Evolutionary conservation across 2,329 filamentous ascomycete genomes (phyloP).

Genomic region (Nigrograna mackinnonii): DNA sequence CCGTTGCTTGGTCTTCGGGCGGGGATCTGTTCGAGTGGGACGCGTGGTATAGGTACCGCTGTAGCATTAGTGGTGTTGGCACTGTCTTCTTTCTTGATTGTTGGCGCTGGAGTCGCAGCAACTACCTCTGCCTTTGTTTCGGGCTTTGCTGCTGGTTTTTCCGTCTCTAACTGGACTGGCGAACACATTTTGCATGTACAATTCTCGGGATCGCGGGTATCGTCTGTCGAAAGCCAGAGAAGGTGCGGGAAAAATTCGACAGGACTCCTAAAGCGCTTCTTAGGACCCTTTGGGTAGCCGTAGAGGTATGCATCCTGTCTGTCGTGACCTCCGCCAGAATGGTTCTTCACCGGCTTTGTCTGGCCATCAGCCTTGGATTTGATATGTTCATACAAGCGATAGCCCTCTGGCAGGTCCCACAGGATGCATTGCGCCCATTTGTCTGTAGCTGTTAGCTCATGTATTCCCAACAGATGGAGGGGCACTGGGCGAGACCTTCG

Average conservation of each 20-base stretch:
- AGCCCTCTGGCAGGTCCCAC: constrained; percentile 58
- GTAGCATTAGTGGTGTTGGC: constrained; percentile 9
- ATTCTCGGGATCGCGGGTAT: constrained; percentile 56
- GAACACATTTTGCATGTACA: constrained; percentile 62
- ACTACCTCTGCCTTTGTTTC: constrained; percentile 29
- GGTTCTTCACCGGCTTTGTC: constrained; percentile 53
- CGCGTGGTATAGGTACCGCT: constrained; percentile 9
- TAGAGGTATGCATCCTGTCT: constrained; percentile 64
- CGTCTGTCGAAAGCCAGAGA: constrained; percentile 59
- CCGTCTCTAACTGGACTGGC: constrained; percentile 54
- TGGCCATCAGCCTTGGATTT: constrained; percentile 55
- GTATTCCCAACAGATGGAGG: background rate
- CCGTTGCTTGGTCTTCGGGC: constrained; percentile 20
- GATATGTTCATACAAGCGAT: constrained; percentile 62
- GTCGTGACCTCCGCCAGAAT: constrained; percentile 55
- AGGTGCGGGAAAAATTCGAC: constrained; percentile 64
- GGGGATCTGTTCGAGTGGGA: constrained; percentile 30
- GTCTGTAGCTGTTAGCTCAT: constrained; percentile 14
- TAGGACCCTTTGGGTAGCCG: constrained; percentile 60
- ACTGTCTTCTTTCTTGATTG: constrained; percentile 30
- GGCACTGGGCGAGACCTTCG: constrained; percentile 23
- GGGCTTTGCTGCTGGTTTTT: constrained; percentile 31
- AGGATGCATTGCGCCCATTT: constrained; percentile 53
- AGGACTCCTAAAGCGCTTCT: constrained; percentile 62
- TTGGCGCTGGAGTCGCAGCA: constrained; percentile 7